phyloP scores from a whole-genome alignment of 179 eudicot genomes.

The Spergularia azorica region DNA sequence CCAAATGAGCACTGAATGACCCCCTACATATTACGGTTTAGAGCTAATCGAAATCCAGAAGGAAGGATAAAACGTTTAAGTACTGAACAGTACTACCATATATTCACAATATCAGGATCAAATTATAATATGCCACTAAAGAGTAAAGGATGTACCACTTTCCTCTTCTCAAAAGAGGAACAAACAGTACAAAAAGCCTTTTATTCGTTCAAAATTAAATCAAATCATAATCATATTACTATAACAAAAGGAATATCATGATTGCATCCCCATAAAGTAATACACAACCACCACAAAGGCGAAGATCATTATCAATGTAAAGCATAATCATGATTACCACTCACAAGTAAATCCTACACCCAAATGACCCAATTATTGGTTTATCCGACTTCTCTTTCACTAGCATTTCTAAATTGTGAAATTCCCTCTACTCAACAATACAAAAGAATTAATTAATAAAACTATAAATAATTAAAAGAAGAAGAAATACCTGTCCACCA shows the following conservation, averaged over 20 bases:
- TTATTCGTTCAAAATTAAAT: slow-evolving; percentile 1
- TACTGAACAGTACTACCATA: background rate
- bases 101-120: background rate
- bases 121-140: slow-evolving; percentile 9
- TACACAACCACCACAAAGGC: slow-evolving; percentile 15
- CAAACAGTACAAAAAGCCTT: slow-evolving; percentile 20
- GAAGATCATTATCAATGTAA: slow-evolving; percentile 15
- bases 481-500: slow-evolving; percentile 81
- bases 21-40: background rate
- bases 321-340: slow-evolving; percentile 23
- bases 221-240: slow-evolving; percentile 8
- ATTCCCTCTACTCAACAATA: no score
- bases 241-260: slow-evolving; percentile 19
- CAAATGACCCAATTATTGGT: slow-evolving; percentile 23
- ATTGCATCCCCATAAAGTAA: slow-evolving; percentile 36
- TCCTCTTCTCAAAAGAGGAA: slow-evolving; percentile 13
- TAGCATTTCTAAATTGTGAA: background rate
- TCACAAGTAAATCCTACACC: slow-evolving; percentile 21
- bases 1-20: background rate
- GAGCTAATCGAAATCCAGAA: background rate
- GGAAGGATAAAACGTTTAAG: background rate
- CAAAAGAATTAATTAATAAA: background rate
- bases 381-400: background rate
- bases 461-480: background rate
- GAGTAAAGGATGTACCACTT: background rate